Evolutionary conservation across 2,329 filamentous ascomycete genomes (phyloP), one percentile per base, ranked within the genome.

Genomic region (Fusarium illudens): DNA sequence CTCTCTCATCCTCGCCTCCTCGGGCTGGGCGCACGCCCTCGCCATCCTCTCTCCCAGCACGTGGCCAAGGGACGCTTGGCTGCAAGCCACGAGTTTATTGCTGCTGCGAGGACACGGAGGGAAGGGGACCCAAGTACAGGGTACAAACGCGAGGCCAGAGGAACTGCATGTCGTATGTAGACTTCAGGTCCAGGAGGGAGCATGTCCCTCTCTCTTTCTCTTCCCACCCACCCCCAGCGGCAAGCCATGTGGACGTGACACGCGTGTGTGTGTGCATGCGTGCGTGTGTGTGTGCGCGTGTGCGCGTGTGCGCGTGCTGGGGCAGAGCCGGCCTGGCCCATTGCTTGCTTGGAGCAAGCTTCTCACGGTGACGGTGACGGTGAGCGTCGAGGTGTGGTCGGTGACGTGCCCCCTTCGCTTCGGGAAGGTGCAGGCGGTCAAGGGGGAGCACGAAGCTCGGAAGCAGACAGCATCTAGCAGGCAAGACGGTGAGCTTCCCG

Each of bases 51-150:
- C 17, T 27, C n/a, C 37, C 20, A 17, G 70, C 70, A 72, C 70
- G 70, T 72, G 70, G 70, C 63, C 27, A 57, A 55, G 39, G n/a
- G 65, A 58, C 68, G 67, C 68, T 60, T 49, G 52, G 42, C 56
- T 61, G 62, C 67, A 65, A 63, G 65, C 64, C 62, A 70, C 54
- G 54, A 44, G 49, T 17, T 44, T 37, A 57, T 44, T 44, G 22
- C 39, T 44, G 22, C 39, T 44, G 39, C 37, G 39, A 44, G 22
- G 39, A 44, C 39, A 27, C 15, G 22, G 15, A 44, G 39, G 25
- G 39, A 68, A 50, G 46, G 49, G 65, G 65, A 54, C 42, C 55
- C 62, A 68, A 63, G 65, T 68, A 68, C 49, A 56, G 52, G 53
- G 55, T 68, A 68, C 65, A 55, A 8, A 27, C 8, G 29, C 19